These are phyloP conservation scores for Rubia peregrina DNA, from an alignment of 305 asterid genomes.

Conservation along the genomic window DNA sequence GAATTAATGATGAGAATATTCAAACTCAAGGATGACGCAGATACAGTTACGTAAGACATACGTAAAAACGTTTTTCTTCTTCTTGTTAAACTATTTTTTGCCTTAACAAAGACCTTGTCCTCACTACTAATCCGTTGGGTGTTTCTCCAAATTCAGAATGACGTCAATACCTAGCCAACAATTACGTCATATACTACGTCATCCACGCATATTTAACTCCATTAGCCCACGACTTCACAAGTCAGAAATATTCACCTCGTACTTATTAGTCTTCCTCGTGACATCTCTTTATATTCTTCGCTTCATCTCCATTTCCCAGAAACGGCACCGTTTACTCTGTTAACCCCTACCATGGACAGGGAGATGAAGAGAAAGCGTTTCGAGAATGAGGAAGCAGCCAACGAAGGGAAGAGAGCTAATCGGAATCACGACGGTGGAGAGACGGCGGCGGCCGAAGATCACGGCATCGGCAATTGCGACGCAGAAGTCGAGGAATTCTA, in stretches of 20 bases:
- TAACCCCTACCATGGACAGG: slow-evolving; percentile 16
- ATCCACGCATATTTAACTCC: background rate
- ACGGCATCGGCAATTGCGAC: slow-evolving; percentile 29
- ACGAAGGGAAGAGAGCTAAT: slow-evolving; percentile 18
- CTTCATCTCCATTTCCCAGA: background rate
- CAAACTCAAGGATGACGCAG: background rate
- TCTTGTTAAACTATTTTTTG: too few relatives aligned
- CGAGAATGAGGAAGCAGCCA: slow-evolving; percentile 12
- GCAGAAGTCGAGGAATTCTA: slow-evolving; percentile 64
- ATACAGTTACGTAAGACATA: background rate
- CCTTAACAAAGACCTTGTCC: background rate
- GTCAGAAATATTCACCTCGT: background rate
- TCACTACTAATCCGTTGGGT: background rate
- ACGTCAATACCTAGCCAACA: too few relatives aligned
- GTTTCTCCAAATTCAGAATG: background rate
- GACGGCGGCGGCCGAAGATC: slow-evolving; percentile 25
- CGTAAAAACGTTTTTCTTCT: background rate
- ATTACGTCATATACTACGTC: background rate
- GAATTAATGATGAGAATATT: too few relatives aligned
- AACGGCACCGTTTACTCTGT: background rate
- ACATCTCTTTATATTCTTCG: background rate
- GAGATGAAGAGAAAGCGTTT: slow-evolving; percentile 37
- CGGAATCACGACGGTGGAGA: slow-evolving; percentile 15
- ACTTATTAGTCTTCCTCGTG: background rate
- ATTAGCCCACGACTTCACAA: background rate